Evolutionary conservation across 257 asterid genomes (phyloP).

Genomic region (Scutellaria barbata): DNA sequence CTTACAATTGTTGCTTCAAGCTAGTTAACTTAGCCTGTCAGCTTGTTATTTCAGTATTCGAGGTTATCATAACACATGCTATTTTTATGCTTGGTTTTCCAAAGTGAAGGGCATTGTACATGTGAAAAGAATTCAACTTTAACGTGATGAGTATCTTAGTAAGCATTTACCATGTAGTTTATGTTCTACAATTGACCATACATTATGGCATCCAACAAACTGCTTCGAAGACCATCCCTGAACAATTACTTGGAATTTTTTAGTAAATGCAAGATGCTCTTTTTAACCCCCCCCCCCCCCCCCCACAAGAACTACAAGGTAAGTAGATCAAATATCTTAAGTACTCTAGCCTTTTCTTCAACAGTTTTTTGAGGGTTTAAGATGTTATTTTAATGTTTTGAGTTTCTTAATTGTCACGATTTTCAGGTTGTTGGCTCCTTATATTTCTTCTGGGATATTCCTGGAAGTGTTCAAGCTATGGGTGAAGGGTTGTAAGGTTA

Average conservation of each 20-base stretch:
- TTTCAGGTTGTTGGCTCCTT: slow-evolving; percentile 81
- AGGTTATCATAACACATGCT: neutral
- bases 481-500: slow-evolving; percentile 68
- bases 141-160: neutral
- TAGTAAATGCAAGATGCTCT: neutral
- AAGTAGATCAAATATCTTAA: slow-evolving; percentile 11
- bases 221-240: neutral
- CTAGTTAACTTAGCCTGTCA: neutral
- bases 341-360: neutral
- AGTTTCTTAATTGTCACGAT: neutral
- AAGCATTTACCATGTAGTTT: too few species aligned
- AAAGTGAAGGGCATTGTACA: neutral
- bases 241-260: neutral
- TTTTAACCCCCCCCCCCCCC: neutral
- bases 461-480: slow-evolving; percentile 77
- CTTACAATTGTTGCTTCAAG: neutral
- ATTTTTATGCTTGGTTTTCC: neutral
- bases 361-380: neutral
- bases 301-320: neutral
- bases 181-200: neutral
- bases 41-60: neutral
- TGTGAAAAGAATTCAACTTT: neutral
- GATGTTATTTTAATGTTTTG: neutral
- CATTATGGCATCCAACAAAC: slow-evolving; percentile 9
- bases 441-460: slow-evolving; percentile 73